These are phyloP conservation scores for Annona cherimola DNA, from an alignment of 164 flowering plant species.

Conservation along the genomic window DNA sequence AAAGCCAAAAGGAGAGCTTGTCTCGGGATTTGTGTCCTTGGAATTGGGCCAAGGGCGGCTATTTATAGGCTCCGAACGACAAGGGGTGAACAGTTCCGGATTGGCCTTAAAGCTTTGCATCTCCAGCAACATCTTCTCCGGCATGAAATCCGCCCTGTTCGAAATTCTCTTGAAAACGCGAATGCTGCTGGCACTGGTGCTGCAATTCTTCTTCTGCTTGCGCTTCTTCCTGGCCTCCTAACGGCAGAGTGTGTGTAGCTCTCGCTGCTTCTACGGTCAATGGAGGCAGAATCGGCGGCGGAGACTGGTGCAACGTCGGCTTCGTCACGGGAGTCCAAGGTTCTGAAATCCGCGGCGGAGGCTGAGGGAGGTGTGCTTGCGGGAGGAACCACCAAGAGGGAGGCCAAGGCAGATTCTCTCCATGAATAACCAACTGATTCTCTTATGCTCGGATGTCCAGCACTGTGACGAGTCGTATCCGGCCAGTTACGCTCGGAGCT, in stretches of 20 bases:
- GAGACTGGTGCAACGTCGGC: no score
- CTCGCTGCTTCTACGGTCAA: constrained; percentile 28
- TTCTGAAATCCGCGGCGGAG: neutral
- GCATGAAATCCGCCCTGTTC: neutral
- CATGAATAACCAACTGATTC: neutral
- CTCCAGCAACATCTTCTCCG: constrained; percentile 12
- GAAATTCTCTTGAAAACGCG: neutral
- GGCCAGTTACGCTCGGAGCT: no score
- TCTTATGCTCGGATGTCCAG: no score
- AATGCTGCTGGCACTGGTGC: neutral
- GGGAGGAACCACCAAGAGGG: constrained; percentile 39
- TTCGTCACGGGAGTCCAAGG: neutral
- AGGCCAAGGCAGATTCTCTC: constrained; percentile 43
- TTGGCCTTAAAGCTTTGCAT: constrained; percentile 7
- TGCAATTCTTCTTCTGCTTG: constrained; percentile 9
- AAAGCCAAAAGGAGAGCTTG: no score
- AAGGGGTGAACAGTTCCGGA: no score
- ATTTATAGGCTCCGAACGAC: no score
- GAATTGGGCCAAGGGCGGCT: no score
- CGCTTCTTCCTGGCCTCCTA: constrained; percentile 38
- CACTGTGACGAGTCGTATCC: no score
- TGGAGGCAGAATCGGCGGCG: neutral
- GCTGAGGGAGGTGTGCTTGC: neutral
- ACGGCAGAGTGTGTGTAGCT: constrained; percentile 37
- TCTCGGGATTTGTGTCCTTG: no score